Evolutionary conservation across 1,139 yeast genomes (phyloP), one percentile per base, ranked within the genome.

Genomic region (Meyerozyma smithsonii): DNA sequence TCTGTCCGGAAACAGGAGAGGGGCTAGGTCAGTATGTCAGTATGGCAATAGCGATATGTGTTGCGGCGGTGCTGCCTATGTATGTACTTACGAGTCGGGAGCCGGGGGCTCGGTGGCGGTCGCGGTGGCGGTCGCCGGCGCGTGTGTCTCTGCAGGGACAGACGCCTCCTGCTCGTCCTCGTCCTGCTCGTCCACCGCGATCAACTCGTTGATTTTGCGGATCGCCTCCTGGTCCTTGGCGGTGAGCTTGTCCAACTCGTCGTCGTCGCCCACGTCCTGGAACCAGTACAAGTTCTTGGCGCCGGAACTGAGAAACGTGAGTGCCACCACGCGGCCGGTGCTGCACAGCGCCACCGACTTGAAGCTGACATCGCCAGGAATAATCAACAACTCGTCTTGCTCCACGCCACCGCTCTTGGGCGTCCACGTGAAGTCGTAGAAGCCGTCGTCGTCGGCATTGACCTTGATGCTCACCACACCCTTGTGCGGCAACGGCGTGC

Each of bases 311-410:
- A 77, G 69, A 60, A 89, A 89, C 42, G 85, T 79, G 59, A 92
- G 73, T 42, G 89, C 86, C 61, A 84, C 84, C 20, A 92, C 89
- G 47, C 98, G 71, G 8, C 97, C 97, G 3, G 88, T 79, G 38
- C 70, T 76, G 58, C 96, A 84, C 18, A 90, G 79, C 39, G 72
- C 65, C 35, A 89, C 79, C 42, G 78, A 88, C 43, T 77, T 77
- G 81, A 95, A 87, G 36, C 83, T 79, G 34, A 90, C 95, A 56
- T 92, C 97, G 2, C 97, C 97, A 0, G 97, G 96, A 50, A 92
- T 84, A 40, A 92, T 77, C 50, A 89, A 74, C 49, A 89, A 69
- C 51, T 85, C 94, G 42, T 84, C 85, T 34, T 72, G 69, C 41
- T 75, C 81, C 15, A 73, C 58, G 15, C 64, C 66, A 37, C 53